phyloP scores from a whole-genome alignment of 257 asterid genomes.

The Nicotiana paniculata region DNA sequence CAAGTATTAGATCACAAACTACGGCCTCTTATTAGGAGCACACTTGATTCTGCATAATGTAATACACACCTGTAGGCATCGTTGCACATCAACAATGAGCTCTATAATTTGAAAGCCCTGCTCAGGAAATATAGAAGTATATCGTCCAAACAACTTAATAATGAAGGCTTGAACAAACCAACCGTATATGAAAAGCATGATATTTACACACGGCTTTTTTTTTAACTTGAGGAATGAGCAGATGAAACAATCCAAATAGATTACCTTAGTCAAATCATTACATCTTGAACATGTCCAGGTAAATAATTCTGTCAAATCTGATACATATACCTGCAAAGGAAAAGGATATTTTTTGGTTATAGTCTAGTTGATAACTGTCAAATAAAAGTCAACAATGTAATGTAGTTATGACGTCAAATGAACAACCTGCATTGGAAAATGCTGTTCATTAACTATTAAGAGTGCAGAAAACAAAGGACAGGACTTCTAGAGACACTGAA shows the following conservation, averaged over 20 bases:
- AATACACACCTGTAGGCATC: constrained; percentile 75
- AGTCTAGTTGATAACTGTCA: neutral
- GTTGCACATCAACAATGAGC: constrained; percentile 76
- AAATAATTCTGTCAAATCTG: constrained; percentile 77
- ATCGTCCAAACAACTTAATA: constrained; percentile 13
- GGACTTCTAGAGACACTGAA: neutral
- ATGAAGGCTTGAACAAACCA: neutral
- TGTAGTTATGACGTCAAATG: neutral
- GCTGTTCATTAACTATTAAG: neutral
- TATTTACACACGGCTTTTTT: neutral
- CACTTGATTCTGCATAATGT: neutral
- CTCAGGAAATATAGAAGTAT: constrained; percentile 9
- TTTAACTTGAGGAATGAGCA: too few species aligned
- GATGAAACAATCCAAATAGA: neutral
- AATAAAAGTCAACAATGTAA: neutral
- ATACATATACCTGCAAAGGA: constrained; percentile 69
- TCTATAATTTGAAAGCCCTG: constrained; percentile 95
- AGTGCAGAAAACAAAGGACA: neutral
- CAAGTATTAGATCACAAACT: constrained; percentile 5
- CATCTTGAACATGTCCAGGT: constrained; percentile 98
- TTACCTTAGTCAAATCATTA: constrained; percentile 70
- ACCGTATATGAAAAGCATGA: neutral
- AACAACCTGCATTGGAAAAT: neutral
- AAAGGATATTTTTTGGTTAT: constrained; percentile 8
- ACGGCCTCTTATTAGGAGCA: neutral